Base-by-base conservation (phyloP, 169 alveolate species). In the Cryptosporidium baileyi region DNA sequence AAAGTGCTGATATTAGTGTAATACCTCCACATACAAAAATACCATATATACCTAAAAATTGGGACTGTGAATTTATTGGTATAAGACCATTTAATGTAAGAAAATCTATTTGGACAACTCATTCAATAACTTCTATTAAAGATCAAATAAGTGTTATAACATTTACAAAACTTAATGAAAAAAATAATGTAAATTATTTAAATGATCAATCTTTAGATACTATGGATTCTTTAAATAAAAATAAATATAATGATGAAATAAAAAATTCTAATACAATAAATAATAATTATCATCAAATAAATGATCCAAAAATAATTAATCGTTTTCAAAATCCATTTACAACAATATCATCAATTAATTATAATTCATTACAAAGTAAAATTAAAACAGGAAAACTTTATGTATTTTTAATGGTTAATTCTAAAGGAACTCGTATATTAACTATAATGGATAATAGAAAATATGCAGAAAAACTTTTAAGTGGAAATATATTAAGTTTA, bases 351-450 rank as follows among this genome's bases (percentile, higher is more conserved):
- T 24, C 28, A 19, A 52, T 2, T 19, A 34, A 44, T 0, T 17
- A 38, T 11, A 57, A 38, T 41, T n/a, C 59, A 11, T 32, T 45
- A 19, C 81, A 51, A 49, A 63, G 45, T 11, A 51, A 57, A 17
- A 26, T 47, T 0, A 74, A 30, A 22, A 54, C 54, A 3, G 85
- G 82, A 19, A 74, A 60, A 28, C 32, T 82, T 24, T 82, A 81
- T 41, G 80, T 74, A n/a, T 54, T 63, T 26, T 43, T 82, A 28
- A 74, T 63, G 81, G 90, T 82, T 8, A 67, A 74, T n/a, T 60
- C 90, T 11, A 80, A 60, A 32, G 90, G 90, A 15, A 49, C 90
- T 30, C 41, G 90, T 38, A 59, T 82, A 11, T 44, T 82, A 22
- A 80, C 43, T 15, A 74, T 74, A 28, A 30, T 74, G 67, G 85